A percentile compares a stretch with the other conserved stretches of the same genome.
Evolutionary conservation across 768 basidiomycete species (phyloP).

Genomic region (Leccinum incarnatum): DNA sequence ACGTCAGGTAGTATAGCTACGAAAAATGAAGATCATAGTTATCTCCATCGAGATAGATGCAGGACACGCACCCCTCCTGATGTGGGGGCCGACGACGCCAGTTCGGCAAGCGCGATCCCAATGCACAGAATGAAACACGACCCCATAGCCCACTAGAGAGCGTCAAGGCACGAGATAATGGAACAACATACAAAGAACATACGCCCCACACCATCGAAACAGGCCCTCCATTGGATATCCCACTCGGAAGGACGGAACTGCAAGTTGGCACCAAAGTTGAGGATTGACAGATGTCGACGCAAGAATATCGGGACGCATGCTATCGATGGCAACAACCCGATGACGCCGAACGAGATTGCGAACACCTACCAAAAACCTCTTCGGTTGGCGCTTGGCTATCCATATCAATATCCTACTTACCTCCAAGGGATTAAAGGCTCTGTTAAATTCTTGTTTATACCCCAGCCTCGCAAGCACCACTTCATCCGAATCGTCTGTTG

Average conservation of each 20-base stretch:
- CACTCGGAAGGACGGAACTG: slow-evolving; percentile 42
- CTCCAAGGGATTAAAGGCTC: slow-evolving; percentile 31
- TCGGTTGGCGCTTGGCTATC: too few relatives aligned
- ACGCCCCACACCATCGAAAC: slow-evolving; percentile 44
- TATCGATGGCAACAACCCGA: slow-evolving; percentile 63
- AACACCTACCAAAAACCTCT: slow-evolving; percentile 47
- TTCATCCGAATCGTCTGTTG: slow-evolving; percentile 21
- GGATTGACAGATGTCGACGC: not conserved
- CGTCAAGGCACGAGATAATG: not conserved
- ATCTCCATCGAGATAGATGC: not conserved
- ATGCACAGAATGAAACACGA: slow-evolving; percentile 35
- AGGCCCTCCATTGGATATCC: slow-evolving; percentile 48
- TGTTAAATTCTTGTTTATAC: slow-evolving; percentile 35
- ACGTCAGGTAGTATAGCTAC: slow-evolving; percentile 65
- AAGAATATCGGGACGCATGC: slow-evolving; percentile 37
- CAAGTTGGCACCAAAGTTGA: not conserved
- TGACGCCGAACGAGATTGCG: slow-evolving; percentile 66
- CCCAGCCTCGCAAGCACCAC: slow-evolving; percentile 28
- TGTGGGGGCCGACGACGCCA: slow-evolving; percentile 38
- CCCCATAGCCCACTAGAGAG: slow-evolving; percentile 34
- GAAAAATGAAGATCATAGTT: not conserved
- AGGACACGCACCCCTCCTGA: slow-evolving; percentile 33
- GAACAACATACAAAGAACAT: slow-evolving; percentile 5
- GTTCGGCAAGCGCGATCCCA: slow-evolving; percentile 37
- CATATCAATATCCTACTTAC: slow-evolving; percentile 4